These are phyloP conservation scores for Camelina sativa DNA, from an alignment of 345 rosid genomes.

Conservation along the genomic window DNA sequence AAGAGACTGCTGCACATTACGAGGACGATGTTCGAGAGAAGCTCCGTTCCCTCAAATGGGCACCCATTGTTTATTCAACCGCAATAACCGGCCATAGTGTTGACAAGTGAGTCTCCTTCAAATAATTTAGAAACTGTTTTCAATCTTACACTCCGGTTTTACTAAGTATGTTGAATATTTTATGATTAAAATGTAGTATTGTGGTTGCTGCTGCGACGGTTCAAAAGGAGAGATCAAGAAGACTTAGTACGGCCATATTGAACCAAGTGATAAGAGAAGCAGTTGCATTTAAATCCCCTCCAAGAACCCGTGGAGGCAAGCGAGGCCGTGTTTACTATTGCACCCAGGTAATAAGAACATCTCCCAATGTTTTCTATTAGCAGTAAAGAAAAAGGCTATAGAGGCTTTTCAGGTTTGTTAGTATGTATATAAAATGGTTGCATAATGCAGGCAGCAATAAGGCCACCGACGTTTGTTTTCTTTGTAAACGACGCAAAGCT, in stretches of 20 bases:
- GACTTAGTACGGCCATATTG: slow-evolving; percentile 79
- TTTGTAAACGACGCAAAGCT: slow-evolving; percentile 90
- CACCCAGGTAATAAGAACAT: slow-evolving; percentile 64
- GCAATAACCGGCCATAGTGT: slow-evolving; percentile 88
- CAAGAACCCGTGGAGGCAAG: slow-evolving; percentile 88
- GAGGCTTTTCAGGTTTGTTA: background rate
- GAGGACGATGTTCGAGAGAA: slow-evolving; percentile 95
- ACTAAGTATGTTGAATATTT: slow-evolving; percentile 1
- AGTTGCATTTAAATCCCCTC: slow-evolving; percentile 89
- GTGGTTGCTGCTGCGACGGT: slow-evolving; percentile 76
- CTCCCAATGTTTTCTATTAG: background rate
- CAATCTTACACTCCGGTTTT: background rate
- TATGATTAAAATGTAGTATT: slow-evolving; percentile 55
- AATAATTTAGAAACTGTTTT: background rate
- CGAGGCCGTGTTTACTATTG: slow-evolving; percentile 91
- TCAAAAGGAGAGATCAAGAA: slow-evolving; percentile 90
- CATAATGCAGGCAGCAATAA: slow-evolving; percentile 82
- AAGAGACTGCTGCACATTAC: slow-evolving; percentile 70
- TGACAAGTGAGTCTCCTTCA: slow-evolving; percentile 65
- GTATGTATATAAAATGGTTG: background rate
- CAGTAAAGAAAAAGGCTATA: background rate
- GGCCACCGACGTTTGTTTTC: slow-evolving; percentile 97
- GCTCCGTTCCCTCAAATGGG: slow-evolving; percentile 88
- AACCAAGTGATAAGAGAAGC: slow-evolving; percentile 91
- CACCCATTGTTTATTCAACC: slow-evolving; percentile 91